A percentile compares a stretch with the other conserved stretches of the same genome.
These are phyloP conservation scores for Boletales sp. DNA, from an alignment of 768 basidiomycete genomes.

Conservation along the genomic window DNA sequence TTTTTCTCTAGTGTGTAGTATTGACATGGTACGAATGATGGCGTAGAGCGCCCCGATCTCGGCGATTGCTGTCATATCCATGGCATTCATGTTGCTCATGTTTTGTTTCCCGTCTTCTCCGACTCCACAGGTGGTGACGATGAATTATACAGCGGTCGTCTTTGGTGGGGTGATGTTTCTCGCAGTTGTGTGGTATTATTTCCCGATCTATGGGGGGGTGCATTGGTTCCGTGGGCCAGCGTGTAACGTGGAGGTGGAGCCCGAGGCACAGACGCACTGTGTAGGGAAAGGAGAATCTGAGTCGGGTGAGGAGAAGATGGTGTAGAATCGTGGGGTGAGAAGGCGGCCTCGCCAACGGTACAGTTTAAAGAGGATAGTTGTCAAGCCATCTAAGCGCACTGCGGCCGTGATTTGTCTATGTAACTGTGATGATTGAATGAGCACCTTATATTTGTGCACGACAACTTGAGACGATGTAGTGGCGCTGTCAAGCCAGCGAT, in stretches of 20 bases:
- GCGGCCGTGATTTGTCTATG: too few relatives aligned
- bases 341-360: too few relatives aligned
- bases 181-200: conserved; percentile 61
- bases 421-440: too few relatives aligned
- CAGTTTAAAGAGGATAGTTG: too few relatives aligned
- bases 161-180: conserved; percentile 54
- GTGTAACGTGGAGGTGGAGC: conserved; percentile 32
- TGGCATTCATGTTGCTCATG: conserved; percentile 59
- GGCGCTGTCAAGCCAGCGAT: too few relatives aligned
- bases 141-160: conserved; percentile 74
- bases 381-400: too few relatives aligned
- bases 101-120: conserved; percentile 61
- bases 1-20: not conserved
- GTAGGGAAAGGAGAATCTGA: too few relatives aligned
- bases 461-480: too few relatives aligned
- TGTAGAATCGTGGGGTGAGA: too few relatives aligned
- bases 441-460: too few relatives aligned
- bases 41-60: conserved; percentile 51
- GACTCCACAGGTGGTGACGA: conserved; percentile 38
- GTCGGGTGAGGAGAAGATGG: too few relatives aligned
- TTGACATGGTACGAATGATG: conserved; percentile 1
- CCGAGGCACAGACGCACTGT: too few relatives aligned
- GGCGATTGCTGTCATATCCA: conserved; percentile 52
- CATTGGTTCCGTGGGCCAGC: conserved; percentile 69
- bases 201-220: conserved; percentile 65